phyloP scores from a whole-genome alignment of 371 early-diverging fungal species.

The Mortierella sp. region DNA sequence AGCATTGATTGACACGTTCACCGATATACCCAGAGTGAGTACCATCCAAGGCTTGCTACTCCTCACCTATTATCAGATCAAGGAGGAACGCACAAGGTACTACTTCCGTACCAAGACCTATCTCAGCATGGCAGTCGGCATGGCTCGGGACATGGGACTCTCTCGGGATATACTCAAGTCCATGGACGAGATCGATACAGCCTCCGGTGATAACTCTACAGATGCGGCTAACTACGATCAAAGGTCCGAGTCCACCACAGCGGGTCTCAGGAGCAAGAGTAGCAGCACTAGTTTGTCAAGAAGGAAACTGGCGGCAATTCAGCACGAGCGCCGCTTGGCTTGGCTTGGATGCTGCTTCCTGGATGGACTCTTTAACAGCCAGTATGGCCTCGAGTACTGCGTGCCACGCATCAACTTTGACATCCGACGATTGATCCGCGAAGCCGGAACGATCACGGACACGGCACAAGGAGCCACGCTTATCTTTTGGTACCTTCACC shows the following conservation, averaged over 20 bases:
- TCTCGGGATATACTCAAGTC: constrained; percentile 12
- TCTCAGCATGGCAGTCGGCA: constrained; percentile 30
- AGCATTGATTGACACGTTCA: constrained; percentile 62
- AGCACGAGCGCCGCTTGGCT: constrained; percentile 34
- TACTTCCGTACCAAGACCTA: constrained; percentile 28
- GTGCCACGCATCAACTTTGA: constrained; percentile 14
- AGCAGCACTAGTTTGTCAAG: background rate
- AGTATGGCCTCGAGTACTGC: constrained; percentile 23
- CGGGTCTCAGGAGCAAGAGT: background rate
- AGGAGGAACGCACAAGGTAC: constrained; percentile 53
- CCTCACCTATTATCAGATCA: constrained; percentile 61
- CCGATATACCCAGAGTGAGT: constrained; percentile 64
- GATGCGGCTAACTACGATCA: too few species aligned
- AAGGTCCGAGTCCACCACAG: background rate
- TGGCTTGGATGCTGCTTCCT: constrained; percentile 45
- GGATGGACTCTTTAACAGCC: constrained; percentile 29
- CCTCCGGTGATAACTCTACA: constrained; percentile 5
- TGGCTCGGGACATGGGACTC: constrained; percentile 44
- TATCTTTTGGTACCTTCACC: constrained; percentile 45
- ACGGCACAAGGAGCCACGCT: constrained; percentile 27
- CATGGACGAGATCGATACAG: constrained; percentile 7
- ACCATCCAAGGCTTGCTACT: constrained; percentile 69
- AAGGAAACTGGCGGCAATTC: constrained; percentile 10
- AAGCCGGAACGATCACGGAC: constrained; percentile 18
- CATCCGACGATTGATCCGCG: constrained; percentile 29